Evolutionary conservation across 208 protist species (phyloP).

Genomic region (Trichomonas tenax): DNA sequence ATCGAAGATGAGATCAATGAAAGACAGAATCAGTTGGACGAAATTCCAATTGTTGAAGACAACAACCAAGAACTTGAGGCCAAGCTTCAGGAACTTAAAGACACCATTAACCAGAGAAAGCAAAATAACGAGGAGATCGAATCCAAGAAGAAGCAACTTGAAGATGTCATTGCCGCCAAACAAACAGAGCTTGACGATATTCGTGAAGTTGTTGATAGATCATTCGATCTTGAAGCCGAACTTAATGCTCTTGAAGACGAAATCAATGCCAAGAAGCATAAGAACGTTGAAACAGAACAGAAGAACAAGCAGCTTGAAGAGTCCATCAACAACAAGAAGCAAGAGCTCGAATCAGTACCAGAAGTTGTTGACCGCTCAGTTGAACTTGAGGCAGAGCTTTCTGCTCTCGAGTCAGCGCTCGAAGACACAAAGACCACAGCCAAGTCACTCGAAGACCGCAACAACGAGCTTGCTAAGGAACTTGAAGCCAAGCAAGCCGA

Average conservation of each 20-base stretch:
- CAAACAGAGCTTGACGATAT: not conserved
- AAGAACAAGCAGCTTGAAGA: not conserved
- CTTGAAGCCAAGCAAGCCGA: no score
- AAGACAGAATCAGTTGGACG: no score
- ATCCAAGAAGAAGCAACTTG: no score
- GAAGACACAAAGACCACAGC: not conserved
- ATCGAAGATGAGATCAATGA: no score
- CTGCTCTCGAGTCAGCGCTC: not conserved
- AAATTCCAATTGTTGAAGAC: no score
- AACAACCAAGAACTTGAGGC: no score
- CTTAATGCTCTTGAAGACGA: not conserved
- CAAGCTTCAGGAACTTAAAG: no score
- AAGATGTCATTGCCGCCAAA: no score
- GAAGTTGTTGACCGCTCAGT: not conserved
- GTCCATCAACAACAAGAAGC: not conserved
- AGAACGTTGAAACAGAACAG: not conserved
- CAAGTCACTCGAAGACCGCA: not conserved
- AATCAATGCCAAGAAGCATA: not conserved
- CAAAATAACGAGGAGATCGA: no score
- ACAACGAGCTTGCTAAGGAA: no score
- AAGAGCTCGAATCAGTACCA: not conserved
- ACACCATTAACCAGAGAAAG: no score
- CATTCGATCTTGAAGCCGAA: not conserved
- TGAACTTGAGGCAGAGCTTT: not conserved
- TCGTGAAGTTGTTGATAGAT: not conserved